Evolutionary conservation across 2,329 filamentous ascomycete genomes (phyloP).

Genomic region (Diaporthe batatas): DNA sequence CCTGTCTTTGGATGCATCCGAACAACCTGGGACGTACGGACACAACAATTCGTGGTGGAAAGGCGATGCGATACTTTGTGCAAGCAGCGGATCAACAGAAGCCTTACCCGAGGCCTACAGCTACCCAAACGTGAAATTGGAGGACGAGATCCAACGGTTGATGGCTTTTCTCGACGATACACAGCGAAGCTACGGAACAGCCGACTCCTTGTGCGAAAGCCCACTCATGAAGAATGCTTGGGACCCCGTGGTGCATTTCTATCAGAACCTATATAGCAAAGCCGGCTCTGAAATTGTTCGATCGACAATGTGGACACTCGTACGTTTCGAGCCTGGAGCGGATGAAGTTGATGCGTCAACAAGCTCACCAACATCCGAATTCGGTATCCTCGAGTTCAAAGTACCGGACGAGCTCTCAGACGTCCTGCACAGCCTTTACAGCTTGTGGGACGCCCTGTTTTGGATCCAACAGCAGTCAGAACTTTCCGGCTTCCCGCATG

Average conservation of each 20-base stretch:
- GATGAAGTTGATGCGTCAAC: constrained; percentile 27
- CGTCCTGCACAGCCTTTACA: constrained; percentile 68
- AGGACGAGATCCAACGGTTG: constrained; percentile 70
- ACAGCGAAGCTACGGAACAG: constrained; percentile 70
- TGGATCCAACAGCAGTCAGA: constrained; percentile 45
- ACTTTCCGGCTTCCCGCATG: constrained; percentile 11
- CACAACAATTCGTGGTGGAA: constrained; percentile 73
- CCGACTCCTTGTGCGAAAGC: constrained; percentile 59
- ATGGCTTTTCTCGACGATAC: constrained; percentile 74
- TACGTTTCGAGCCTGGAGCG: constrained; percentile 28
- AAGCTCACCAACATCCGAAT: constrained; percentile 32
- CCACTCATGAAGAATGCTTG: constrained; percentile 50
- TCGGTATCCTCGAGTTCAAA: constrained; percentile 44
- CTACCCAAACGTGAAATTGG: constrained; percentile 47
- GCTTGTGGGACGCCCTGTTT: constrained; percentile 53
- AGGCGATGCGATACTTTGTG: constrained; percentile 63
- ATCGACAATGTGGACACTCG: constrained; percentile 38
- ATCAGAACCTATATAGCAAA: constrained; percentile 54
- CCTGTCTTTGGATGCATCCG: constrained; percentile 57
- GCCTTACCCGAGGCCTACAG: constrained; percentile 46
- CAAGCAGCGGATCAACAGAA: constrained; percentile 51
- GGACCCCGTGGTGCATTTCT: constrained; percentile 59
- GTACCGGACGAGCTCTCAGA: constrained; percentile 89
- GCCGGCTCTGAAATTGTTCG: constrained; percentile 40
- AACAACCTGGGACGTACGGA: constrained; percentile 61